Evolutionary conservation across 805 yeast species (phyloP).

Genomic region (Wickerhamomyces chambardii): DNA sequence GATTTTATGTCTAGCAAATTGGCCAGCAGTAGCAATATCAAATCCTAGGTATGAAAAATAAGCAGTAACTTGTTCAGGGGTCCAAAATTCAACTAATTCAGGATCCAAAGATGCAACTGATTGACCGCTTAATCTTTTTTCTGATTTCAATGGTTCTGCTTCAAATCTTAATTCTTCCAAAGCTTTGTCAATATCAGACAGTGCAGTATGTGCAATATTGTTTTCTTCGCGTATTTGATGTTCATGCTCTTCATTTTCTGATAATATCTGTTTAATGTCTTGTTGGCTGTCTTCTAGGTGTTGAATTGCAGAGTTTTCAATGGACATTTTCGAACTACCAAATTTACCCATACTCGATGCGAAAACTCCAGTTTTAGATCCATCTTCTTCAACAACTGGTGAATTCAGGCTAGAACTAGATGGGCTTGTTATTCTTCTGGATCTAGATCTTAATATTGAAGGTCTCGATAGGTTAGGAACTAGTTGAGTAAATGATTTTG

Average conservation of each 20-base stretch:
- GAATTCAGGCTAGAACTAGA: slow-evolving; percentile 9
- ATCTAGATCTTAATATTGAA: slow-evolving; percentile 44
- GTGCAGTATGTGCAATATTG: slow-evolving; percentile 27
- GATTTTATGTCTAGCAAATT: slow-evolving; percentile 81
- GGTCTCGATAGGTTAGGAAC: slow-evolving; percentile 29
- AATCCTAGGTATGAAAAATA: slow-evolving; percentile 70
- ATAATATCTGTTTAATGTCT: no score
- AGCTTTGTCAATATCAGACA: slow-evolving; percentile 69
- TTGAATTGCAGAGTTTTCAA: no score
- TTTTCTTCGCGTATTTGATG: no score
- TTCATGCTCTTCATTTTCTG: no score
- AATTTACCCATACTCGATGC: background rate
- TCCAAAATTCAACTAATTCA: slow-evolving; percentile 53
- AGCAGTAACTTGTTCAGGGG: slow-evolving; percentile 76
- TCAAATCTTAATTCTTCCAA: slow-evolving; percentile 46
- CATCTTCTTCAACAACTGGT: slow-evolving; percentile 5
- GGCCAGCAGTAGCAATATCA: slow-evolving; percentile 64
- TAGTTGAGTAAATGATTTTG: slow-evolving; percentile 76
- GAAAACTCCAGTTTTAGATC: background rate
- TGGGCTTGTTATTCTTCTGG: slow-evolving; percentile 37
- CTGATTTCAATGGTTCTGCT: slow-evolving; percentile 4
- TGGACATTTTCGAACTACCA: background rate
- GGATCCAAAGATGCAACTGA: slow-evolving; percentile 33
- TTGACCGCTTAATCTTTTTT: slow-evolving; percentile 1
- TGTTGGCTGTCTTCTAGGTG: no score